A percentile compares a stretch with the other conserved stretches of the same genome.
Conservation (phyloP, 805 yeast genomes). For the Ogataea wickerhamii region DNA sequence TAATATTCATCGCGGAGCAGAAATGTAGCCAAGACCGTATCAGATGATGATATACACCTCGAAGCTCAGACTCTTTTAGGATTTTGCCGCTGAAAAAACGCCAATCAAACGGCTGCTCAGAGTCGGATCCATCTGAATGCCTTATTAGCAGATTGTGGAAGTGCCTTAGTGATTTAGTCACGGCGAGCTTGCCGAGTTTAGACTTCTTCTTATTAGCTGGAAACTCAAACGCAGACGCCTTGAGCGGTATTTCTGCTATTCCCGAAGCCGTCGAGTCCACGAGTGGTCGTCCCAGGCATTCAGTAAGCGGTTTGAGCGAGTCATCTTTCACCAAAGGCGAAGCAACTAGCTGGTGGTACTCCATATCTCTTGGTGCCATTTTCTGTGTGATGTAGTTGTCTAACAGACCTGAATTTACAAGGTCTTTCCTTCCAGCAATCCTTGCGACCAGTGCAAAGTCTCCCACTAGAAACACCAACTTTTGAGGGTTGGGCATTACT, state of each 20-base stretch:
- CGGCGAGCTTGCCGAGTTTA: conserved; percentile 30
- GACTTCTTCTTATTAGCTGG: conserved; percentile 29
- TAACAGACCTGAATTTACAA: conserved; percentile 33
- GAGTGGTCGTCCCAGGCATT: conserved; percentile 28
- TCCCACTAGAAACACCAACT: conserved; percentile 39
- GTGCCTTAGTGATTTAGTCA: conserved; percentile 29
- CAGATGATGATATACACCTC: conserved; percentile 43
- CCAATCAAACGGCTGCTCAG: conserved; percentile 55
- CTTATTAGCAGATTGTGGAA: conserved; percentile 31
- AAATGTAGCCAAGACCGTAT: conserved; percentile 45
- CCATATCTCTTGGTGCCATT: conserved; percentile 15
- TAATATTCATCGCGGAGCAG: conserved; percentile 38
- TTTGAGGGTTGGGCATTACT: conserved; percentile 43
- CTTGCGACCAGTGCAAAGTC: conserved; percentile 39
- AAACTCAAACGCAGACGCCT: conserved; percentile 23
- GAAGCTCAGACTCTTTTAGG: conserved; percentile 36
- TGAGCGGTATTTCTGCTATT: conserved; percentile 18
- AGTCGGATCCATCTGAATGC: conserved; percentile 30
- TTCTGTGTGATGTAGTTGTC: conserved; percentile 33
- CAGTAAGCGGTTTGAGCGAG: conserved; percentile 27
- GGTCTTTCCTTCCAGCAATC: conserved; percentile 29
- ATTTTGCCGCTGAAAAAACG: conserved; percentile 52
- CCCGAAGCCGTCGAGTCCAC: conserved; percentile 25
- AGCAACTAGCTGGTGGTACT: conserved; percentile 30
- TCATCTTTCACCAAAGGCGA: conserved; percentile 29